phyloP scores from a whole-genome alignment of 495 filamentous ascomycete genomes.

The Clavariopsis aquatica region DNA sequence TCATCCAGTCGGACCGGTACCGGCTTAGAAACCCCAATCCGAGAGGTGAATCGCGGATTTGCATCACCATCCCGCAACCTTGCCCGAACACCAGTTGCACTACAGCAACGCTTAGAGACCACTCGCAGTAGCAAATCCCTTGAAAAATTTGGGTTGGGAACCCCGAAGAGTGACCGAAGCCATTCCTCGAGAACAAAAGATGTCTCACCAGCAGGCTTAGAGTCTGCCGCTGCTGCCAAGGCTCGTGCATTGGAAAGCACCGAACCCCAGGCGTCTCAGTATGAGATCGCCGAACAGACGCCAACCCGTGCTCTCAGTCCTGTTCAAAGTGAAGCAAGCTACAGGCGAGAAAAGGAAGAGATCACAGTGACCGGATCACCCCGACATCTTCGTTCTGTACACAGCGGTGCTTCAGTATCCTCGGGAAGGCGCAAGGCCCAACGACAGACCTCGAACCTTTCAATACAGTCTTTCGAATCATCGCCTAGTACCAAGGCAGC shows the following conservation, averaged over 20 bases:
- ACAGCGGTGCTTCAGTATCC: conserved; percentile 35
- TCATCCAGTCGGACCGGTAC: conserved; percentile 44
- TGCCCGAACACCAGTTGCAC: conserved; percentile 53
- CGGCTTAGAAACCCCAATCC: conserved; percentile 54
- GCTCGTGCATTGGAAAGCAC: conserved; percentile 37
- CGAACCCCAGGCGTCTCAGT: conserved; percentile 38
- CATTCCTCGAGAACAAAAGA: conserved; percentile 48
- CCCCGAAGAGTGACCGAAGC: conserved; percentile 53
- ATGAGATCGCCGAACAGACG: conserved; percentile 50
- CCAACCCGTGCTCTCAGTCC: conserved; percentile 67
- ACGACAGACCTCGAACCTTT: conserved; percentile 26
- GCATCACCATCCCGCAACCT: conserved; percentile 59
- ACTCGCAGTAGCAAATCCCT: conserved; percentile 63
- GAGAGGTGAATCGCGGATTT: conserved; percentile 59
- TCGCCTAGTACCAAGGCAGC: conserved; percentile 44
- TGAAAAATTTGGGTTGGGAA: conserved; percentile 55
- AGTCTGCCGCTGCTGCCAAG: conserved; percentile 40
- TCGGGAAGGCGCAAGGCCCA: conserved; percentile 21
- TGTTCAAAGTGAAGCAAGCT: conserved; percentile 84
- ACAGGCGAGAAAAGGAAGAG: conserved; percentile 51
- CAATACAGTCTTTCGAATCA: conserved; percentile 39
- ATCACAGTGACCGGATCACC: conserved; percentile 46
- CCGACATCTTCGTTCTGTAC: conserved; percentile 22
- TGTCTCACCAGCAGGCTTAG: conserved; percentile 46
- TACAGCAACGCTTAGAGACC: conserved; percentile 54